Evolutionary conservation across 371 early-diverging fungal species (phyloP), one percentile per base, ranked within the genome.

Genomic region (Lichtheimia ornata): DNA sequence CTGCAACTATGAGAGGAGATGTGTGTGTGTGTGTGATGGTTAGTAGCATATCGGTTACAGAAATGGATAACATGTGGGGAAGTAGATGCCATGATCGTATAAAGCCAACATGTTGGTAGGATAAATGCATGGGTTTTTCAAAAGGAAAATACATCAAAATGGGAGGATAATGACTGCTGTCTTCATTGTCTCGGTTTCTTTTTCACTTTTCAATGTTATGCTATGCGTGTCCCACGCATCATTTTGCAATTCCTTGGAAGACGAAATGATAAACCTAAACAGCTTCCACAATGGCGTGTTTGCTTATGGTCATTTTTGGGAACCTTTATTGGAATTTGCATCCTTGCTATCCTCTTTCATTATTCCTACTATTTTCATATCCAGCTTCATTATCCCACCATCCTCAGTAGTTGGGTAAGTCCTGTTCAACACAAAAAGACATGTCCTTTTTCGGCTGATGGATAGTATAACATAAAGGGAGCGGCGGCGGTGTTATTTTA

Each of bases 401-500:
- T 47, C 6, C n/a, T 47, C 47, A 47, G 47, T 22, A 47, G 18
- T 6, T 47, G 47, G 47, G 47, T 47, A n/a, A n/a, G 47, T 47
- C 22, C 2, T 7, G 17, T 17, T 22, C n/a, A 47, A 17, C 14
- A 5, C 5, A 5, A 47, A 0, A 15, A 22, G 0, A 5, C 17
- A 2, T 47, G 18, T 47, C 22, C 22, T 22, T 14, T 18, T 3
- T 22, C 5, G 3, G 6, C 47, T n/a, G 17, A 47, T 22, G n/a
- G 47, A 47, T n/a, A 47, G 1, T 47, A 45, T 45, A 5, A 45
- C 24, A 11, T 43, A 18, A 65, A 82, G 82, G 88, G 87, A 11
- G 90, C 90, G 1, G 65, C 81, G 13, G 88, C 90, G 5, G 89
- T 92, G 24, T 66, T 93, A 24, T 62, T 90, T 3, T 91, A 85